Evolutionary conservation across 176 grass and related monocot genomes (phyloP), one percentile per base, ranked within the genome.

Genomic region (Saccharum officinarum): DNA sequence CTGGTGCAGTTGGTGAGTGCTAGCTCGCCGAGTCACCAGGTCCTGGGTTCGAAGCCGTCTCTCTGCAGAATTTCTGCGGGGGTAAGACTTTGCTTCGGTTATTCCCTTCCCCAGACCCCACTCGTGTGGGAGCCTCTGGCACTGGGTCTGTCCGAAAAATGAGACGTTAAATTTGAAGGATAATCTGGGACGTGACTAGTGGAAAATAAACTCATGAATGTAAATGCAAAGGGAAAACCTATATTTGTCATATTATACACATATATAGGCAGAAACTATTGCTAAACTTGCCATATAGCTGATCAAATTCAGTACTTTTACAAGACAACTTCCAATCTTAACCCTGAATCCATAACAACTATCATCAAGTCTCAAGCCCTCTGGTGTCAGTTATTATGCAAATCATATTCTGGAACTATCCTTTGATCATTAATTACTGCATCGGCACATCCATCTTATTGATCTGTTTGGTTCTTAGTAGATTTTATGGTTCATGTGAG

Each of bases 401-500:
- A 66, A 75, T 4, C 13, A 17, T 65, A 65, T 74, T 17, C 26
- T 63, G 17, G 36, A 49, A 83, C 62, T 65, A 61, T 8, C 54
- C 33, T 66, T 17, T 16, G 10, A 50, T 63, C 41, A 38, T 31
- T 26, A 65, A 31, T 31, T 65, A 31, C 25, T 13, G 25, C 23
- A 64, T 64, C 4, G 2, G 14, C 12, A 6, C 3, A 26, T 64
- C 60, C 61, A 60, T 60, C 22, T 23, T 60, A 60, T 10, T 60
- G 22, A 60, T 61, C 59, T 61, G n/a, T 61, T 23, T 61, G 59
- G 10, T 61, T 61, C 59, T 12, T 26, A 38, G 25, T 10, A 26
- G 9, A 36, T 12, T 86, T 89, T 89, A 46, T 82, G 65, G 18
- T 81, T 57, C 42, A 71, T 69, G 23, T 50, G 33, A 14, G 41